Evolutionary conservation across 1,139 yeast species (phyloP), one percentile per base, ranked within the genome.

Genomic region (Lodderomyces margitis): DNA sequence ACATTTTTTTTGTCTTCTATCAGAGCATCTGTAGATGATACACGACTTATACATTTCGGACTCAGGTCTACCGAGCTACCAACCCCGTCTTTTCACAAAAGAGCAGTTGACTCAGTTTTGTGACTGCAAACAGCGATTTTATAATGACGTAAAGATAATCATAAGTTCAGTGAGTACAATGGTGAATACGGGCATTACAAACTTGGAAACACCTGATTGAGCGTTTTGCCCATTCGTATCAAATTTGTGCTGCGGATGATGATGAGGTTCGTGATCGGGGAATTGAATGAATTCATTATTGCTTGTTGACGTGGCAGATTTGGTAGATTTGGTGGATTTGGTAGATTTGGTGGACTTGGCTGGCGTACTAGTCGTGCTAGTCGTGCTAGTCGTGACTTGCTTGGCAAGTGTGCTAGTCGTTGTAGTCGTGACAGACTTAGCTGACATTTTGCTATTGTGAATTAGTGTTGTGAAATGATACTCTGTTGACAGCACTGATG

Each of bases 61-160:
- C 16, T 17, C 23, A 20, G 12, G 24, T n/a, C 14, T 32, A 11
- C 24, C 35, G 23, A 32, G 24, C 35, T 32, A 32, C 23, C 24
- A 17, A 27, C 30, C 10, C 10, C 30, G 9, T 21, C 17, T 24
- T 36, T 36, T 19, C 15, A 27, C 30, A 27, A n/a, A 27, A n/a
- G 14, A 27, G n/a, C n/a, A n/a, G n/a, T n/a, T n/a, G n/a, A n/a
- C n/a, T n/a, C n/a, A n/a, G n/a, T n/a, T n/a, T n/a, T n/a, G n/a
- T n/a, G n/a, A n/a, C n/a, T n/a, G n/a, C n/a, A n/a, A n/a, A n/a
- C n/a, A n/a, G n/a, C n/a, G n/a, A n/a, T 11, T 15, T 23, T 36
- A 40, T 16, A 43, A 34, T 27, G 42, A 43, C 34, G 44, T 37
- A 39, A 43, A 19, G 17, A 43, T 25, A n/a, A 43, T 16, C 21